Conservation (phyloP, 1,284 basidiomycete species). For the Ustilago xerochloae region DNA sequence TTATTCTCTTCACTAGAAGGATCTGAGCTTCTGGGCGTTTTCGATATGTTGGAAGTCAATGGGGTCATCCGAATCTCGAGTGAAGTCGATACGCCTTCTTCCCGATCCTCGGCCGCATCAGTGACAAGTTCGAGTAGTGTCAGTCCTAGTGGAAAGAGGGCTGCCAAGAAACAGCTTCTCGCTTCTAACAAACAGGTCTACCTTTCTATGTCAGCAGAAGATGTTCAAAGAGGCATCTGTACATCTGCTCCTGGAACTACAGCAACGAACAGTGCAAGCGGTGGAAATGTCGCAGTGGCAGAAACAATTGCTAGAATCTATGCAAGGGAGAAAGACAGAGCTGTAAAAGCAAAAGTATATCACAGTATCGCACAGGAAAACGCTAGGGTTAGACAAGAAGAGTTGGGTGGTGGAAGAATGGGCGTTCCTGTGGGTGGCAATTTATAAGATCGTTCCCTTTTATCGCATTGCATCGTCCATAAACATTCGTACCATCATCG, state of each 20-base stretch:
- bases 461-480: slow-evolving; percentile 8
- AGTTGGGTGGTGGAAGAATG: slow-evolving; percentile 56
- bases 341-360: slow-evolving; percentile 46
- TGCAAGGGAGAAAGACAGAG: slow-evolving; percentile 46
- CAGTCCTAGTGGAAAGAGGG: slow-evolving; percentile 58
- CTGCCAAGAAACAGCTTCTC: slow-evolving; percentile 59
- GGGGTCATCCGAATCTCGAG: slow-evolving; percentile 53
- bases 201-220: slow-evolving; percentile 45
- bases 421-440: slow-evolving; percentile 23
- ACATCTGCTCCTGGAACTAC: slow-evolving; percentile 21
- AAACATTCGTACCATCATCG: neutral
- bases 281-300: slow-evolving; percentile 22
- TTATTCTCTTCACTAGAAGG: slow-evolving; percentile 53
- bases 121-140: slow-evolving; percentile 14
- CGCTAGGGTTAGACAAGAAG: slow-evolving; percentile 46
- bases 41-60: slow-evolving; percentile 64
- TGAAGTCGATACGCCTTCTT: slow-evolving; percentile 30
- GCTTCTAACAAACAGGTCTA: slow-evolving; percentile 46
- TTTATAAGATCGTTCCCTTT: slow-evolving; percentile 2
- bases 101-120: no score
- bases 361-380: slow-evolving; percentile 46
- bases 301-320: slow-evolving; percentile 53
- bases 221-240: slow-evolving; percentile 53
- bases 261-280: neutral
- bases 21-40: slow-evolving; percentile 63